These are phyloP conservation scores for Mycena sanguinolenta DNA, from an alignment of 768 basidiomycete species.

Conservation along the genomic window DNA sequence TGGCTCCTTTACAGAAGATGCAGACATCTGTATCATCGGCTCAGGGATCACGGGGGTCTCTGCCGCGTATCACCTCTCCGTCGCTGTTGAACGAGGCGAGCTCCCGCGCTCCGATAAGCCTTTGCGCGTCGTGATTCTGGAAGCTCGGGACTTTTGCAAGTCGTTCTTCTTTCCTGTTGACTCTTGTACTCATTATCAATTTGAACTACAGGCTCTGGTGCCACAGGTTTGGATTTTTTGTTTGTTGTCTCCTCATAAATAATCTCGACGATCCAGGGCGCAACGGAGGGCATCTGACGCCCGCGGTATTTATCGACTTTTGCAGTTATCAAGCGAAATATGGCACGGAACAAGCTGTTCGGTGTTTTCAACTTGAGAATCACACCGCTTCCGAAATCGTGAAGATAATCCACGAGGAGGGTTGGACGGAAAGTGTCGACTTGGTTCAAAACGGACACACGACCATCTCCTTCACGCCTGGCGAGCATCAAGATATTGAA, in stretches of 20 bases:
- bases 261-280: slow-evolving; percentile 22
- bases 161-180: slow-evolving; percentile 32
- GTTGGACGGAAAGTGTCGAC: slow-evolving; percentile 30
- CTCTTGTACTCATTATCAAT: neutral
- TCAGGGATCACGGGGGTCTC: slow-evolving; percentile 85
- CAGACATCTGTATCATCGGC: slow-evolving; percentile 84
- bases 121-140: slow-evolving; percentile 74
- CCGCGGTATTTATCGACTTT: slow-evolving; percentile 27
- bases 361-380: slow-evolving; percentile 24
- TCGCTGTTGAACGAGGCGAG: slow-evolving; percentile 41
- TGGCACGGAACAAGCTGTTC: slow-evolving; percentile 23
- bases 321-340: slow-evolving; percentile 22
- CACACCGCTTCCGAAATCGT: slow-evolving; percentile 28
- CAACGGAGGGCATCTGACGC: slow-evolving; percentile 35
- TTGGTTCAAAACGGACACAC: slow-evolving; percentile 33
- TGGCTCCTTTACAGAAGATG: slow-evolving; percentile 66
- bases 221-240: slow-evolving; percentile 69
- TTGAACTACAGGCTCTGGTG: slow-evolving; percentile 69
- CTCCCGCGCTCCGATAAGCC: slow-evolving; percentile 35
- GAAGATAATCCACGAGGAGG: slow-evolving; percentile 21
- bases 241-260: neutral
- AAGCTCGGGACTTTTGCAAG: slow-evolving; percentile 90
- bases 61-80: slow-evolving; percentile 78
- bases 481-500: neutral
- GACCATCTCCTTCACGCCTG: slow-evolving; percentile 9